A percentile compares a stretch with the other conserved stretches of the same genome.
Evolutionary conservation across 2,329 filamentous ascomycete species (phyloP).

Genomic region (Fusarium odoratissimum): DNA sequence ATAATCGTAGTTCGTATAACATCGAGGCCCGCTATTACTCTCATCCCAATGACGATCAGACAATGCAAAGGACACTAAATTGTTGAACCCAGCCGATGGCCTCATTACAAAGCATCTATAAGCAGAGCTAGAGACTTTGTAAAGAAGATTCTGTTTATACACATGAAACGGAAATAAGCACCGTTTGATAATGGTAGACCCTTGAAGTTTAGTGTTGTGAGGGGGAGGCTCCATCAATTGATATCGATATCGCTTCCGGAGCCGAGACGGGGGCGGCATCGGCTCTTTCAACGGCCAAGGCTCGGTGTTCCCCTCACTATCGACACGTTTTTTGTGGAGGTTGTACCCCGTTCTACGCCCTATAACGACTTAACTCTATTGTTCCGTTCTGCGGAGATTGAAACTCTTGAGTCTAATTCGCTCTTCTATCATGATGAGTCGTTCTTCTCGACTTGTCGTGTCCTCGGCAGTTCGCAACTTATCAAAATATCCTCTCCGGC

Average conservation of each 20-base stretch:
- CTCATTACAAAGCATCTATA: not conserved
- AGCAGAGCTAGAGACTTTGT: not conserved
- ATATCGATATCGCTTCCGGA: conserved; percentile 15
- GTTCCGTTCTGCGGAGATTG: conserved; percentile 17
- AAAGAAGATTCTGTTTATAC: not conserved
- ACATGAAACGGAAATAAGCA: conserved; percentile 7
- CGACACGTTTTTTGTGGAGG: conserved; percentile 20
- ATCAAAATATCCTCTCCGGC: not conserved
- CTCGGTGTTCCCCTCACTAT: conserved; percentile 27
- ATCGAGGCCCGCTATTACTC: not conserved
- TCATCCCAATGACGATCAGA: not conserved
- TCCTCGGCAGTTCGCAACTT: conserved; percentile 7
- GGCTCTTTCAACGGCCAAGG: conserved; percentile 22
- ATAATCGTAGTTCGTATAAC: not conserved
- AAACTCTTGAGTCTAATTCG: not conserved
- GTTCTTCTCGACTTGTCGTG: conserved; percentile 10
- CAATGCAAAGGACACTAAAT: not conserved
- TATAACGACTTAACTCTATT: not conserved
- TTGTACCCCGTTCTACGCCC: conserved; percentile 1
- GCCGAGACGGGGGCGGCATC: conserved; percentile 26
- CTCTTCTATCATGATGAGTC: conserved; percentile 18
- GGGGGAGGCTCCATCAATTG: conserved; percentile 3
- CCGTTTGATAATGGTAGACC: not conserved
- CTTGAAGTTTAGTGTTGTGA: conserved; percentile 4
- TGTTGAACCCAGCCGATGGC: not conserved